Evolutionary conservation across 345 rosid species (phyloP).

Genomic region (Heritiera fomes): DNA sequence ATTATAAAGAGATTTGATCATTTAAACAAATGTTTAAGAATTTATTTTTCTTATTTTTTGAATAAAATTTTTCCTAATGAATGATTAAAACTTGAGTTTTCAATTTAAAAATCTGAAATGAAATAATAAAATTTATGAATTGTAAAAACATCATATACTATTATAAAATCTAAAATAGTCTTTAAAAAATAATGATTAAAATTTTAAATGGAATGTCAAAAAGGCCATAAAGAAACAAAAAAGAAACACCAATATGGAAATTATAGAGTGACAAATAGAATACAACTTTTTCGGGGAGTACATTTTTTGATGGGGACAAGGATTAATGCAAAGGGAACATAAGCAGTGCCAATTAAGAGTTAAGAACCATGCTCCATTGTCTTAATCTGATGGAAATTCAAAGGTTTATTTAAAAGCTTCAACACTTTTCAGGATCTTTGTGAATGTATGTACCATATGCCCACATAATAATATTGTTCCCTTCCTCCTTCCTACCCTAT

Average conservation of each 20-base stretch:
- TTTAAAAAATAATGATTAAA: background rate
- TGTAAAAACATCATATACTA: no score
- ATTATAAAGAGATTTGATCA: no score
- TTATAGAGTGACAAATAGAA: background rate
- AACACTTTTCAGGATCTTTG: background rate
- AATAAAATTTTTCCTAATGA: no score
- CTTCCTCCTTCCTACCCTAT: background rate
- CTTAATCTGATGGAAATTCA: constrained; percentile 15
- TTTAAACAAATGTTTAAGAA: no score
- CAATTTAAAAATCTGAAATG: no score
- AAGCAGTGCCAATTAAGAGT: constrained; percentile 22
- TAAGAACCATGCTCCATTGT: constrained; percentile 38
- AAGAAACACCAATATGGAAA: background rate
- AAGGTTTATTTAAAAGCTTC: background rate
- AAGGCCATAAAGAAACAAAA: background rate
- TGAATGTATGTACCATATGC: background rate
- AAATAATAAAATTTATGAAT: no score
- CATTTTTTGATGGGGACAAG: background rate
- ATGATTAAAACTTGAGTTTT: background rate
- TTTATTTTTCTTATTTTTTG: no score
- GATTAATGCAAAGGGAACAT: constrained; percentile 7
- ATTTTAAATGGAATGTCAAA: background rate
- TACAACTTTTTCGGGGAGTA: background rate
- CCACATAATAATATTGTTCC: background rate
- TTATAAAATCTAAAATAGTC: no score